Percentiles rank a stretch among this genome's conserved stretches.
These are phyloP conservation scores for Penicillium ucsense DNA, from an alignment of 495 filamentous ascomycete genomes.

Conservation along the genomic window DNA sequence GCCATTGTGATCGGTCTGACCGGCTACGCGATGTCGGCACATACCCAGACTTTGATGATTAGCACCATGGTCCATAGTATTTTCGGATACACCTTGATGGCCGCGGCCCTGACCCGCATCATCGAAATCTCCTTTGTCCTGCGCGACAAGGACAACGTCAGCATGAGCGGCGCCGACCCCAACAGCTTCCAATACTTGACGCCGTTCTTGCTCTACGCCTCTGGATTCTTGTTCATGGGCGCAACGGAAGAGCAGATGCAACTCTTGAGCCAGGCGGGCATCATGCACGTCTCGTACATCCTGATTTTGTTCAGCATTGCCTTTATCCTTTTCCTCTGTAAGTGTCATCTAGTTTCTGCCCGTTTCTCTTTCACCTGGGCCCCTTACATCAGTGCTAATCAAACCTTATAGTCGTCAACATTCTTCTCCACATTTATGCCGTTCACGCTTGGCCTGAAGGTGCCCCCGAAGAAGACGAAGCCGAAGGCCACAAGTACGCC, in stretches of 20 bases:
- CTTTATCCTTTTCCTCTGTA: slow-evolving; percentile 82
- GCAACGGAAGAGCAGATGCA: slow-evolving; percentile 94
- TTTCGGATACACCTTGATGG: slow-evolving; percentile 95
- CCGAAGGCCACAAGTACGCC: slow-evolving; percentile 9
- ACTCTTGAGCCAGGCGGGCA: slow-evolving; percentile 56
- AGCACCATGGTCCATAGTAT: slow-evolving; percentile 85
- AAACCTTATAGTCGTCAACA: slow-evolving; percentile 50
- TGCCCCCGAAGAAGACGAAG: slow-evolving; percentile 16
- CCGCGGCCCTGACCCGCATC: slow-evolving; percentile 69
- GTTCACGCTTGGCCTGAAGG: slow-evolving; percentile 45
- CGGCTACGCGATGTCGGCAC: slow-evolving; percentile 88
- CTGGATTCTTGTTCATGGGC: slow-evolving; percentile 94
- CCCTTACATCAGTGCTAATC: background rate
- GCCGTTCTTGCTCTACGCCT: slow-evolving; percentile 82
- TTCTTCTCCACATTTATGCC: slow-evolving; percentile 77
- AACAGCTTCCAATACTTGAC: slow-evolving; percentile 92
- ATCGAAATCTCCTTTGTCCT: slow-evolving; percentile 89
- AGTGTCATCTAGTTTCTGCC: slow-evolving; percentile 15
- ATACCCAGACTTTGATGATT: slow-evolving; percentile 71
- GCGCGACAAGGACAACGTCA: slow-evolving; percentile 52
- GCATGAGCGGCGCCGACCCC: slow-evolving; percentile 49
- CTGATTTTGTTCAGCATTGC: slow-evolving; percentile 84
- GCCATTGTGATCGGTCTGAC: slow-evolving; percentile 84
- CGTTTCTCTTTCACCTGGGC: background rate
- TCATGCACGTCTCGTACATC: slow-evolving; percentile 86